Evolutionary conservation across 768 basidiomycete species (phyloP), one percentile per base, ranked within the genome.

Genomic region (Suillus occidentalis): DNA sequence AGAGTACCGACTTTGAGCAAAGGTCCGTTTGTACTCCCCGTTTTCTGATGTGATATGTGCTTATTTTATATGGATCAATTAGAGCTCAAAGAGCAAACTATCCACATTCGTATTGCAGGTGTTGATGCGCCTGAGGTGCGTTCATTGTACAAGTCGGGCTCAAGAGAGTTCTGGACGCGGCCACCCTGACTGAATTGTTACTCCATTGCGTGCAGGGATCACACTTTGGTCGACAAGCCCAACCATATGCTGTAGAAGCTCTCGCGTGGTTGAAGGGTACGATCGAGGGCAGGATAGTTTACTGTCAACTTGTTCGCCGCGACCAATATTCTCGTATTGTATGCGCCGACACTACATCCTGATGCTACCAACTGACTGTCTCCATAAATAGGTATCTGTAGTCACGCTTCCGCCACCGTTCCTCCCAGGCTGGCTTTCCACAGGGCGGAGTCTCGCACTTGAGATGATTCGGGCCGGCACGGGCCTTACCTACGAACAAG

Each of bases 51-150:
- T 31, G 18, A 52, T 14, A 22, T 50, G 12, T 42, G 20, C 59
- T 58, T 18, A 28, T 58, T 52, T 39, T 50, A 22, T n/a, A 50
- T 65, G 13, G 31, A 22, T 10, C 50, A 31, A 57, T 18, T 37
- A 94, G 94, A 86, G 0, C 80, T 96, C 56, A 91, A 86, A 72
- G 85, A 89, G 66, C 79, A 94, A 69, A 97, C 96, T 2, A 81
- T 98, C 20, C 90, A 92, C 71, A 87, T 99, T 36, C 87, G 96
- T 16, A 86, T 99, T 36, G 92, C 92, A 16, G 96, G 94, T 0
- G 87, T 95, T 6, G 96, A 99, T 73, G 96, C 96, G 1, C 96
- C 96, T 0, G 96, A 99, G 82, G 94, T 91, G 69, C 37, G 73
- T 37, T 37, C n/a, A 20, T 63, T 9, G 16, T 58, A 40, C 22